phyloP scores from a whole-genome alignment of 1,284 basidiomycete genomes.

The Vanrija sp. region DNA sequence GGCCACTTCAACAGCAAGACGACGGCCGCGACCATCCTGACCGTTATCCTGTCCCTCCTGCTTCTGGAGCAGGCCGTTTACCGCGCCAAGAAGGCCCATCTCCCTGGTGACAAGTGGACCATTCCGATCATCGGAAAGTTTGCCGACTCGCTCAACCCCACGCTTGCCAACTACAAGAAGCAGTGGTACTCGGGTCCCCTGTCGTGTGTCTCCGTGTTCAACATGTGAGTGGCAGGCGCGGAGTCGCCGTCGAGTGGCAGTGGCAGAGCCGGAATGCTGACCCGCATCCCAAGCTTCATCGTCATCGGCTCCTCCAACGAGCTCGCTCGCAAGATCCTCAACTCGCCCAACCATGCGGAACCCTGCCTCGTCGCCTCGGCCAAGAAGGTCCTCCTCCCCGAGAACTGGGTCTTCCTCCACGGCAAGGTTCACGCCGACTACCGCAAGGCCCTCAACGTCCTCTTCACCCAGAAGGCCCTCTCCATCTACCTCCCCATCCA shows the following conservation, averaged over 20 bases:
- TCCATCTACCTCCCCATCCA: constrained; percentile 86
- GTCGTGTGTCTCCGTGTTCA: constrained; percentile 86
- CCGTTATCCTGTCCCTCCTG: constrained; percentile 43
- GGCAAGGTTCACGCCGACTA: constrained; percentile 94
- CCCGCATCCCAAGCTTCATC: constrained; percentile 72
- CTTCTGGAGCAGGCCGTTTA: constrained; percentile 67
- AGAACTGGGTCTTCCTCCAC: constrained; percentile 98
- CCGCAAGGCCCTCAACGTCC: constrained; percentile 80
- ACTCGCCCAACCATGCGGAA: constrained; percentile 82
- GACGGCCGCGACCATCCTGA: constrained; percentile 42
- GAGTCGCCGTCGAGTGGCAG: not conserved
- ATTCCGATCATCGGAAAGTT: constrained; percentile 94
- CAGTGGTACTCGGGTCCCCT: constrained; percentile 84
- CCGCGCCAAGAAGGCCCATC: constrained; percentile 75
- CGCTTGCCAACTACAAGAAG: constrained; percentile 80
- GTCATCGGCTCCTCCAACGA: constrained; percentile 92
- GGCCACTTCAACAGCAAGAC: constrained; percentile 33
- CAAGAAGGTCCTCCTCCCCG: constrained; percentile 77
- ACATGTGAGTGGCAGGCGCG: constrained; percentile 64
- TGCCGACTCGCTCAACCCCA: constrained; percentile 79
- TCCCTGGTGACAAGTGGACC: constrained; percentile 84
- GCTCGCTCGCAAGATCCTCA: constrained; percentile 85
- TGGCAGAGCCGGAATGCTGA: not conserved
- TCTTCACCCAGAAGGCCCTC: constrained; percentile 92
- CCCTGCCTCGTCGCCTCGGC: constrained; percentile 92